These are phyloP conservation scores for Ogataea saltuana DNA, from an alignment of 805 yeast genomes.

Conservation along the genomic window DNA sequence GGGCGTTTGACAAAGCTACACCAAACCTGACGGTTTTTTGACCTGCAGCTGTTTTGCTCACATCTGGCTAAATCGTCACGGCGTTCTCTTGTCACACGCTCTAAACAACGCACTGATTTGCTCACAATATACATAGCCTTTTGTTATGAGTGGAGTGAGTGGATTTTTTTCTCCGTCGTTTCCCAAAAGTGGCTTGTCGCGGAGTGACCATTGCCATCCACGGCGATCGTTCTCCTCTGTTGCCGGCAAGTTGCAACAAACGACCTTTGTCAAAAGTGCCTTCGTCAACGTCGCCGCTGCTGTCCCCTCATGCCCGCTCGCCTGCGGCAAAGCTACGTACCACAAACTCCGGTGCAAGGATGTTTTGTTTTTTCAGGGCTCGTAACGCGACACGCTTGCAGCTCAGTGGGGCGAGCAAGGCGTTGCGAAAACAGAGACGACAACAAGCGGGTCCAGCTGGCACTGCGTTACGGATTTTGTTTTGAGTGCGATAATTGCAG, in stretches of 20 bases:
- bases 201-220: background rate
- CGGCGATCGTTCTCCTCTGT: background rate
- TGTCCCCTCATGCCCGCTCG: background rate
- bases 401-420: background rate
- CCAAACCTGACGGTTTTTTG: background rate
- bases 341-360: constrained; percentile 10
- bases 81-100: background rate
- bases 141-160: constrained; percentile 3
- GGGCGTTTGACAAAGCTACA: constrained; percentile 1
- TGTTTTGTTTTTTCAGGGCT: constrained; percentile 7
- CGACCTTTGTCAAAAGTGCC: constrained; percentile 1
- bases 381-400: constrained; percentile 15
- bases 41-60: background rate
- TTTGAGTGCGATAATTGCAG: too few relatives aligned
- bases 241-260: background rate
- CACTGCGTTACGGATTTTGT: too few relatives aligned
- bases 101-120: background rate
- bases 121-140: constrained; percentile 6
- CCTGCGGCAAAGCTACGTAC: background rate
- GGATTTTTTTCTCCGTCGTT: constrained; percentile 1
- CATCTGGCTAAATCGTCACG: too few relatives aligned
- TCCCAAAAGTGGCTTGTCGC: background rate
- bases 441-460: too few relatives aligned
- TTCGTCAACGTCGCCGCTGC: background rate
- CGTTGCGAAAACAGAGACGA: background rate